Evolutionary conservation across 768 basidiomycete genomes (phyloP).

Genomic region (Kwoniella sp.): DNA sequence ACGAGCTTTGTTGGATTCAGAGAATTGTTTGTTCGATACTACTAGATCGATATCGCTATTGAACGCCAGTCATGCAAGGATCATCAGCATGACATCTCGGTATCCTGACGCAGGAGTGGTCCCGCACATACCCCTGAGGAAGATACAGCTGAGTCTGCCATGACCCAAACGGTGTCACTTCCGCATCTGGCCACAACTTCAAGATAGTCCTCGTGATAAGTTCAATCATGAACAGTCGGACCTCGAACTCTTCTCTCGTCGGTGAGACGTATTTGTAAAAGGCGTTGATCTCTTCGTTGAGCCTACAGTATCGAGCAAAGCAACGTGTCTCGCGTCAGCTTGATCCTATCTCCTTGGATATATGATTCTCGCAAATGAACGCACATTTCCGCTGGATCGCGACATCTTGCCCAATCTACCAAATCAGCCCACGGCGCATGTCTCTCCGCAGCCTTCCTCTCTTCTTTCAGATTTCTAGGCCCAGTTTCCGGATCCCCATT

Average conservation of each 20-base stretch:
- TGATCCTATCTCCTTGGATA: neutral
- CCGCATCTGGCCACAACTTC: slow-evolving; percentile 73
- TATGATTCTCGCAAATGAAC: slow-evolving; percentile 49
- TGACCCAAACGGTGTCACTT: slow-evolving; percentile 84
- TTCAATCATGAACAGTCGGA: slow-evolving; percentile 71
- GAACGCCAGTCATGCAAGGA: neutral
- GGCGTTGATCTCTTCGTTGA: slow-evolving; percentile 82
- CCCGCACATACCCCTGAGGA: slow-evolving; percentile 75
- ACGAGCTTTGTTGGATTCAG: slow-evolving; percentile 65
- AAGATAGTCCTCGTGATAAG: slow-evolving; percentile 70
- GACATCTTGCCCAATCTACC: slow-evolving; percentile 72
- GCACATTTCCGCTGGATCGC: slow-evolving; percentile 81
- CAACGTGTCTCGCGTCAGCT: neutral
- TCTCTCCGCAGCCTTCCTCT: slow-evolving; percentile 59
- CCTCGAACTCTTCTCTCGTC: slow-evolving; percentile 77
- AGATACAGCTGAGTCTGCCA: slow-evolving; percentile 92
- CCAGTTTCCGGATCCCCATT: slow-evolving; percentile 59
- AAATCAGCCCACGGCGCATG: slow-evolving; percentile 68
- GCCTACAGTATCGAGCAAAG: slow-evolving; percentile 59
- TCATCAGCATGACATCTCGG: neutral
- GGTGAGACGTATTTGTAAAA: slow-evolving; percentile 88
- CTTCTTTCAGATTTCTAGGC: slow-evolving; percentile 61
- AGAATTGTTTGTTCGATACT: slow-evolving; percentile 75
- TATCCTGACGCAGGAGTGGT: neutral
- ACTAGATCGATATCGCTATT: slow-evolving; percentile 92